These are phyloP conservation scores for Aurinia saxatilis DNA, from an alignment of 345 rosid species.

Conservation along the genomic window DNA sequence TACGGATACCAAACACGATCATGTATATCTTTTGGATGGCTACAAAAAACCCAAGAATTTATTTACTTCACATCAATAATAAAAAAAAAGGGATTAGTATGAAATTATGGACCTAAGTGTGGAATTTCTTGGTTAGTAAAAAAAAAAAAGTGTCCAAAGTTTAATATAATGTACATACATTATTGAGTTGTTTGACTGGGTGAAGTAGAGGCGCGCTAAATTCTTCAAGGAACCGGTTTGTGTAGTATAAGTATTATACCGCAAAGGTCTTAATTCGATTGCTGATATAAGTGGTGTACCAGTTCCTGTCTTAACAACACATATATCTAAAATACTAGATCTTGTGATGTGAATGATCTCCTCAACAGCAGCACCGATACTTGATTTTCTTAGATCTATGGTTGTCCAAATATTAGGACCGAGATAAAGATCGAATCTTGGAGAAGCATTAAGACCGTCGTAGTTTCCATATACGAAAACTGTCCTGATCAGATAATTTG, in stretches of 20 bases:
- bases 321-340: constrained; percentile 11
- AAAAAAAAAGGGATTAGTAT: too few relatives aligned
- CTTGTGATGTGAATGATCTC: constrained; percentile 24
- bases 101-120: too few relatives aligned
- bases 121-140: too few relatives aligned
- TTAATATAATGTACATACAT: background rate
- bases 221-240: background rate
- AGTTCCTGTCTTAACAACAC: constrained; percentile 29
- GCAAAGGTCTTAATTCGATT: constrained; percentile 9
- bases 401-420: constrained; percentile 23
- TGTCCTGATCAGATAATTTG: constrained; percentile 25
- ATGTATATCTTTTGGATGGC: constrained; percentile 28
- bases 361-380: background rate
- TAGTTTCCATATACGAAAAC: constrained; percentile 29
- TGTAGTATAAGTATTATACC: background rate
- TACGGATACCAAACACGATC: constrained; percentile 32
- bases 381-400: background rate
- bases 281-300: constrained; percentile 25
- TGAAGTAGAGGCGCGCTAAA: background rate
- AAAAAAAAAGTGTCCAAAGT: too few relatives aligned
- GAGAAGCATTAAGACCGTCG: constrained; percentile 9
- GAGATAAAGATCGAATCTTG: constrained; percentile 24
- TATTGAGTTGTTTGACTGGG: background rate
- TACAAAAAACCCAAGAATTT: background rate
- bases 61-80: too few relatives aligned